Percentiles rank a stretch among this genome's conserved stretches.
phyloP scores from a whole-genome alignment of 768 basidiomycete genomes.

The Cubamyces lactineus region DNA sequence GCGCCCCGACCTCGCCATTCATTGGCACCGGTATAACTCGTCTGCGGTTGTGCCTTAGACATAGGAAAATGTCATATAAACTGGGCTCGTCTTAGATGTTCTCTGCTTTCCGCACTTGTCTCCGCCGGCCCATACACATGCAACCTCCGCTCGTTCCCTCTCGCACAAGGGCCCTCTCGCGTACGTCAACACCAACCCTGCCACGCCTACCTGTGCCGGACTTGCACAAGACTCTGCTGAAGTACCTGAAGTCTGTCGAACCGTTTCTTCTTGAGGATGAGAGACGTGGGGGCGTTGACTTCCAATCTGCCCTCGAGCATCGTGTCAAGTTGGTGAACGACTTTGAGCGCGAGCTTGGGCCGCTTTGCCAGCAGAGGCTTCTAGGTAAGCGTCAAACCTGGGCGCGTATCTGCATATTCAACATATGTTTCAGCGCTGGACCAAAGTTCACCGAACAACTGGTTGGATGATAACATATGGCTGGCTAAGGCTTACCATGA shows the following conservation, averaged over 20 bases:
- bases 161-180: slow-evolving; percentile 3
- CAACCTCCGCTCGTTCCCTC: slow-evolving; percentile 1
- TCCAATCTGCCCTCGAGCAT: slow-evolving; percentile 53
- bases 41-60: too few relatives aligned
- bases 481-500: slow-evolving; percentile 84
- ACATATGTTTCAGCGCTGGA: slow-evolving; percentile 64
- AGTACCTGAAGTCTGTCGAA: slow-evolving; percentile 76
- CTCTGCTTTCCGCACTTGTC: neutral
- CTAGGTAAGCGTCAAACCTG: slow-evolving; percentile 48
- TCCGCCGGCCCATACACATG: slow-evolving; percentile 5
- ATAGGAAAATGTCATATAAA: neutral
- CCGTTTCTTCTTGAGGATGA: slow-evolving; percentile 83
- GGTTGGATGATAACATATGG: slow-evolving; percentile 96
- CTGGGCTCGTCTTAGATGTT: slow-evolving; percentile 1
- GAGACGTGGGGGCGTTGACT: slow-evolving; percentile 54
- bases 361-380: slow-evolving; percentile 69
- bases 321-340: slow-evolving; percentile 65
- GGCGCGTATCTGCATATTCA: slow-evolving; percentile 6
- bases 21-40: slow-evolving; percentile 38
- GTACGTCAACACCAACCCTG: slow-evolving; percentile 33
- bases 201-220: slow-evolving; percentile 85
- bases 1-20: slow-evolving; percentile 66
- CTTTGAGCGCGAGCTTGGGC: slow-evolving; percentile 73
- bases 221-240: slow-evolving; percentile 71
- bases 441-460: slow-evolving; percentile 81